Conservation (phyloP, 805 yeast genomes). For the Metschnikowia cubensis region DNA sequence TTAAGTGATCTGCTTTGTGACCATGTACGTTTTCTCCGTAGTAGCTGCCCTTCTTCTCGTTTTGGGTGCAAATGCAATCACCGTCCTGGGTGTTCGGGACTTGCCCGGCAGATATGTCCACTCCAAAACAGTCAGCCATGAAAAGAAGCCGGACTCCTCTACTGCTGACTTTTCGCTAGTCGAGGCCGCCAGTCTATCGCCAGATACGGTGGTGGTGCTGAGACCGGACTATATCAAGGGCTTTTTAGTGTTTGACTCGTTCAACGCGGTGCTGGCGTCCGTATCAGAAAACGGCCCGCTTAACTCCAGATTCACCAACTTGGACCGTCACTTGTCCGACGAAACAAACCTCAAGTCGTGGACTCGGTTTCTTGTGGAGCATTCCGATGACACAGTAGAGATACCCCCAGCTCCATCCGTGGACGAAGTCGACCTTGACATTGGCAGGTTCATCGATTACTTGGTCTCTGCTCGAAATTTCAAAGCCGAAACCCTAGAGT, state of each 20-base stretch:
- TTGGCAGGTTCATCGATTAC: constrained; percentile 29
- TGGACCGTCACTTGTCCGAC: constrained; percentile 23
- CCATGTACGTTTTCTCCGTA: background rate
- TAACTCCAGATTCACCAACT: constrained; percentile 25
- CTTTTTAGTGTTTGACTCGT: constrained; percentile 19
- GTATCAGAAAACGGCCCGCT: constrained; percentile 16
- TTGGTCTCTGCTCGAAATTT: constrained; percentile 29
- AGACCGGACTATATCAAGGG: constrained; percentile 25
- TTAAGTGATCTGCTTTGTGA: background rate
- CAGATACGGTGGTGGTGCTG: constrained; percentile 12
- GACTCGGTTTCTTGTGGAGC: constrained; percentile 23
- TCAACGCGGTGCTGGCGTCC: constrained; percentile 5
- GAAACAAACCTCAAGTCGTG: constrained; percentile 24
- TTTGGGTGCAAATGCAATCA: constrained; percentile 7
- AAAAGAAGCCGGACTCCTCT: background rate
- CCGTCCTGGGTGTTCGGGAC: constrained; percentile 12
- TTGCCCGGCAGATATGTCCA: constrained; percentile 13
- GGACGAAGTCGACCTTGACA: constrained; percentile 19
- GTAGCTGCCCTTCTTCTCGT: constrained; percentile 3
- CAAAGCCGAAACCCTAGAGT: constrained; percentile 22
- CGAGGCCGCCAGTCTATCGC: constrained; percentile 6
- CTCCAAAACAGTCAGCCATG: constrained; percentile 2
- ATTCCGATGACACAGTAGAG: constrained; percentile 7
- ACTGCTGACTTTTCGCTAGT: background rate
- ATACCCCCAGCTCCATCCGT: constrained; percentile 3